Conservation (phyloP, 352 stramenopile genomes). For the Albugo candida region DNA sequence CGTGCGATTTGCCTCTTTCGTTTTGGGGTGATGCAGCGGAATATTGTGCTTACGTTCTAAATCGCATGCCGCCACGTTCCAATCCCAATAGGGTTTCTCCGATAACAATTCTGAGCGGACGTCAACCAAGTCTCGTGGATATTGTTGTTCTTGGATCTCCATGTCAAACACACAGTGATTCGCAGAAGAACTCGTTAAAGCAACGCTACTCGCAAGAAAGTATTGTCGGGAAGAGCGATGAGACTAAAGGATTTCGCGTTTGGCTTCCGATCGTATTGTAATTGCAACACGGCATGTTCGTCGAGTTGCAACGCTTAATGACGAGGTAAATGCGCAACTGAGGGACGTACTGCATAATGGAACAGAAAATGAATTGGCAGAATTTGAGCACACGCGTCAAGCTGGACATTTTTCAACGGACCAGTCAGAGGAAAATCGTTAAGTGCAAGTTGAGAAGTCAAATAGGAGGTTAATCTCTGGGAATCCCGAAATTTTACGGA, state of each 20-base stretch:
- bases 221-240: neutral
- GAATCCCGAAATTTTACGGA: too few relatives aligned
- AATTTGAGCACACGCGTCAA: too few relatives aligned
- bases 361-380: too few relatives aligned
- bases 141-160: neutral
- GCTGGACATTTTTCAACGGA: too few relatives aligned
- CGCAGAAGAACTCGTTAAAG: neutral
- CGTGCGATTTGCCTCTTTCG: neutral
- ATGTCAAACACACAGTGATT: neutral
- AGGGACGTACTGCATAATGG: too few relatives aligned
- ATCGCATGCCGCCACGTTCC: neutral
- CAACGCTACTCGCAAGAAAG: neutral
- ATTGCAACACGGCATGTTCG: too few relatives aligned
- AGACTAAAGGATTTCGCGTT: neutral
- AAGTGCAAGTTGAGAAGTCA: too few relatives aligned
- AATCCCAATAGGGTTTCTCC: neutral
- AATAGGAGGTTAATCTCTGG: too few relatives aligned
- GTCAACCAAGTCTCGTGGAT: neutral
- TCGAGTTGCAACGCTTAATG: too few relatives aligned
- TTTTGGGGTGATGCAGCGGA: too few relatives aligned
- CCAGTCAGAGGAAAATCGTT: too few relatives aligned
- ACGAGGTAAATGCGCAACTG: too few relatives aligned
- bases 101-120: neutral
- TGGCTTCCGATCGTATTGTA: neutral
- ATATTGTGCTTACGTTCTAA: neutral